Evolutionary conservation across 1,139 yeast genomes (phyloP).

Genomic region (Yamadazyma friedrichii): DNA sequence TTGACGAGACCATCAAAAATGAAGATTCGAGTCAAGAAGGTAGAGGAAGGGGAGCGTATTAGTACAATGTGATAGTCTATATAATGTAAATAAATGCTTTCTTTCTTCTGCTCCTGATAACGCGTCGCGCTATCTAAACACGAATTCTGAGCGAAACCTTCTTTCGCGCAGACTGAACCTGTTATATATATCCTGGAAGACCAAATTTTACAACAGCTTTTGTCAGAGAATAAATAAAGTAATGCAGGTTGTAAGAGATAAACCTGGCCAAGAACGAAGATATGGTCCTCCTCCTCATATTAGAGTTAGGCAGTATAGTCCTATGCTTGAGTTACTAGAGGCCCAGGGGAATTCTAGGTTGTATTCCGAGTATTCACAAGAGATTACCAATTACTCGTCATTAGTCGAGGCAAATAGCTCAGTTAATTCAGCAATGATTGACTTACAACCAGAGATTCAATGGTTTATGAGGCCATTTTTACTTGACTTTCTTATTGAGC

Average conservation of each 20-base stretch:
- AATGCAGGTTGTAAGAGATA: constrained; percentile 5
- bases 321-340: constrained; percentile 47
- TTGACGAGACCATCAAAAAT: constrained; percentile 92
- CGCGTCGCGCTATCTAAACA: constrained; percentile 13
- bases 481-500: constrained; percentile 77
- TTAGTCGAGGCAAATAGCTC: constrained; percentile 29
- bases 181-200: constrained; percentile 4
- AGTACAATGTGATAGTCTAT: constrained; percentile 3
- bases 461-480: constrained; percentile 93
- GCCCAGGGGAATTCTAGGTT: not conserved
- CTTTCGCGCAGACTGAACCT: constrained; percentile 1
- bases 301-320: constrained; percentile 37
- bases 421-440: constrained; percentile 73
- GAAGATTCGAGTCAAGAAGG: constrained; percentile 58
- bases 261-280: no score
- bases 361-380: constrained; percentile 17
- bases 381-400: constrained; percentile 28
- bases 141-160: constrained; percentile 6
- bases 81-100: not conserved
- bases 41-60: constrained; percentile 64
- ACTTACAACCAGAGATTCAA: constrained; percentile 85
- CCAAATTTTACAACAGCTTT: no score
- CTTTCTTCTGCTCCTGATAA: constrained; percentile 2
- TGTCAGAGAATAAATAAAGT: no score
- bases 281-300: constrained; percentile 46